Conservation (phyloP, 805 yeast species). For the Yarrowia sp. region DNA sequence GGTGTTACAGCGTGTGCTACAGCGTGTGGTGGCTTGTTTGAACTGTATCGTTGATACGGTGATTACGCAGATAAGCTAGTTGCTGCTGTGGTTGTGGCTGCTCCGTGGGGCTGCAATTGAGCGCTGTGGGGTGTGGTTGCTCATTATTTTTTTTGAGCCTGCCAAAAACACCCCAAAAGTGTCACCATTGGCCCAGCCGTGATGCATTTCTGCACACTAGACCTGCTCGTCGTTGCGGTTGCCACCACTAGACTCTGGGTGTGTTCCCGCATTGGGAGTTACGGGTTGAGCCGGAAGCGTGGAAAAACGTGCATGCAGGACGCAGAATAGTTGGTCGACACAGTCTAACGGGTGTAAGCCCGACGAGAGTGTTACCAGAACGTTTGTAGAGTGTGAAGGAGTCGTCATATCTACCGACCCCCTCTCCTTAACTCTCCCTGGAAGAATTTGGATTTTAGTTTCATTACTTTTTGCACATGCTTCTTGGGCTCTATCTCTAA, state of each 20-base stretch:
- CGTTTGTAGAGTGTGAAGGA: not conserved
- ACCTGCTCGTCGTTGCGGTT: constrained; percentile 13
- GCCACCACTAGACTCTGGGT: constrained; percentile 17
- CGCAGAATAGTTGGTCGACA: constrained; percentile 10
- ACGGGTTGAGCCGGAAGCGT: constrained; percentile 25
- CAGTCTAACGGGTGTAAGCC: not conserved
- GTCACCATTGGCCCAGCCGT: constrained; percentile 10
- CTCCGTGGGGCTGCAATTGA: not conserved
- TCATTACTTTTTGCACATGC: constrained; percentile 22
- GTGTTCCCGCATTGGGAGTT: constrained; percentile 26
- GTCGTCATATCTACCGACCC: no score
- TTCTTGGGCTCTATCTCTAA: not conserved
- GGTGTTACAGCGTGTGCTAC: no score
- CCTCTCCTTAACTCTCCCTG: no score
- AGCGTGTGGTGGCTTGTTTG: no score
- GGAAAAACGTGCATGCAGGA: constrained; percentile 26
- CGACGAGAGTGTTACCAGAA: not conserved
- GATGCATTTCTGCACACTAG: not conserved
- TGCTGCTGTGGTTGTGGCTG: not conserved
- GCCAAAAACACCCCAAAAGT: not conserved
- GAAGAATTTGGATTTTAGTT: not conserved
- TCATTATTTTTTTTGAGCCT: not conserved
- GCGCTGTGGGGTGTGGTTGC: not conserved
- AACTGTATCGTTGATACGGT: not conserved
- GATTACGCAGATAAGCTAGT: no score